These are phyloP conservation scores for Colletotrichum neosansevieriae DNA, from an alignment of 2,329 filamentous ascomycete genomes.

Conservation along the genomic window DNA sequence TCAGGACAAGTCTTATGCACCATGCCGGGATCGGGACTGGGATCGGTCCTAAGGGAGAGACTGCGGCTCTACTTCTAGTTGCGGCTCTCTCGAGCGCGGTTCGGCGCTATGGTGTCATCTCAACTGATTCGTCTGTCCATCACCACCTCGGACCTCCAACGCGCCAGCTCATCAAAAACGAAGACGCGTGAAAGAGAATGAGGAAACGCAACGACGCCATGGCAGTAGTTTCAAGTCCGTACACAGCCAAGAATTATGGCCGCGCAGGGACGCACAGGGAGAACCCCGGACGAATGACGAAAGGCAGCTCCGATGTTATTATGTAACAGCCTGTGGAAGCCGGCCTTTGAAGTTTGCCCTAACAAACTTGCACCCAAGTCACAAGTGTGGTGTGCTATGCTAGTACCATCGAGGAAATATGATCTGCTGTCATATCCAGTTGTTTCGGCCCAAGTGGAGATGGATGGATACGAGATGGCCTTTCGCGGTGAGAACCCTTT, in stretches of 20 bases:
- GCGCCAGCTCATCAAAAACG: constrained; percentile 8
- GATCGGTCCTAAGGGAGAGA: constrained; percentile 5
- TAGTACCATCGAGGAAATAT: constrained; percentile 29
- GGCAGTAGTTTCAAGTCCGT: not conserved
- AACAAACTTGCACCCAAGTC: constrained; percentile 6
- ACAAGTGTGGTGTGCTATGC: constrained; percentile 17
- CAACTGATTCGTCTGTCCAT: not conserved
- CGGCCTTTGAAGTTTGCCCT: constrained; percentile 8
- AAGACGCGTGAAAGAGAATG: constrained; percentile 11
- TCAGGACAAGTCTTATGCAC: constrained; percentile 15
- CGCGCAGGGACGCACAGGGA: constrained; percentile 23
- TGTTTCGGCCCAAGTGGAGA: constrained; percentile 38
- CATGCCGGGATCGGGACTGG: constrained; percentile 22
- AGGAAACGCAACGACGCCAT: constrained; percentile 13
- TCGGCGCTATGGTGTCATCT: constrained; percentile 13
- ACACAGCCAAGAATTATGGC: constrained; percentile 19
- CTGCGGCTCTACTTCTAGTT: not conserved
- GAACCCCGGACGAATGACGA: constrained; percentile 31
- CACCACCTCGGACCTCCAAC: not conserved
- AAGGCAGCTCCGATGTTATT: constrained; percentile 29
- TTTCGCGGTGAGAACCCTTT: constrained; percentile 18
- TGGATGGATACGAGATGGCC: constrained; percentile 35
- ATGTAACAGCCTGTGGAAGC: constrained; percentile 30
- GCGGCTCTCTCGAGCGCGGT: constrained; percentile 6
- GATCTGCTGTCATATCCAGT: constrained; percentile 35